Percentiles rank a stretch among this genome's conserved stretches.
Conservation (phyloP, 2,329 filamentous ascomycete species). For the Pyricularia grisea region DNA sequence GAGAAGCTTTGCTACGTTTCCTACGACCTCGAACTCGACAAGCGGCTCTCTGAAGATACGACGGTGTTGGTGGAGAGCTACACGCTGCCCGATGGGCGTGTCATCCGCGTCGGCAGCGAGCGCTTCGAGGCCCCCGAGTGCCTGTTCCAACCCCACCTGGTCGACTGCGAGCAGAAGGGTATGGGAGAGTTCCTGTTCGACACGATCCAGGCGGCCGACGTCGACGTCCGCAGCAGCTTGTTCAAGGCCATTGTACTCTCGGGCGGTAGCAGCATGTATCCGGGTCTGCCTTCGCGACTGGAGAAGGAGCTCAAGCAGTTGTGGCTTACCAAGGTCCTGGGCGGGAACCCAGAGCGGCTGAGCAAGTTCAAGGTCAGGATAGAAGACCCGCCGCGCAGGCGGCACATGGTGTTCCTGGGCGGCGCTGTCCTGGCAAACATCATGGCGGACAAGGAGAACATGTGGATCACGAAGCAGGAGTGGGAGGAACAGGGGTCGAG, state of each 20-base stretch:
- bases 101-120: conserved; percentile 93
- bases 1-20: conserved; percentile 99
- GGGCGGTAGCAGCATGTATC: conserved; percentile 98
- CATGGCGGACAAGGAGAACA: conserved; percentile 97
- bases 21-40: conserved; percentile 94
- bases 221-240: conserved; percentile 85
- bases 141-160: conserved; percentile 94
- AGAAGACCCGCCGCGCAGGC: conserved; percentile 88
- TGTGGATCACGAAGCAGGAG: conserved; percentile 97
- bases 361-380: conserved; percentile 99
- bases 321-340: conserved; percentile 86
- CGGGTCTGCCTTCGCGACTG: conserved; percentile 82
- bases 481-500: conserved; percentile 89
- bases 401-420: conserved; percentile 98
- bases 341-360: conserved; percentile 84
- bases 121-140: conserved; percentile 97
- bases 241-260: conserved; percentile 98
- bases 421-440: conserved; percentile 96
- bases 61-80: conserved; percentile 97
- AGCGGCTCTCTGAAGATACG: conserved; percentile 92
- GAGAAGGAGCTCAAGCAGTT: conserved; percentile 99
- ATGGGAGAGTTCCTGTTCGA: conserved; percentile 98
- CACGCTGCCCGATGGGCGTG: conserved; percentile 89
- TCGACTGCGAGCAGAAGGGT: conserved; percentile 89
- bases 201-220: conserved; percentile 91